Evolutionary conservation across 805 yeast species (phyloP).

Genomic region (Monosporozyma unispora): DNA sequence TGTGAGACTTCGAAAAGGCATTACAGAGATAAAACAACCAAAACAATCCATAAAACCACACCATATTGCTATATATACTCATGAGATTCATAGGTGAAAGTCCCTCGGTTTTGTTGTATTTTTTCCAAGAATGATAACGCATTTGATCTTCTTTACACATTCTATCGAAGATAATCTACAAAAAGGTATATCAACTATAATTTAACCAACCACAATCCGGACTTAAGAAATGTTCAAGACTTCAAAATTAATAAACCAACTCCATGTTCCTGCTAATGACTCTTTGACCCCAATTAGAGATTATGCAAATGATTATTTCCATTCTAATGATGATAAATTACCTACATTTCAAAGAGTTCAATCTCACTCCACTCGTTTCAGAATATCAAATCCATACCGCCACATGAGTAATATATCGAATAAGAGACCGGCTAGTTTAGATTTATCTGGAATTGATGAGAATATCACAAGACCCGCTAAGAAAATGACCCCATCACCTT

Average conservation of each 20-base stretch:
- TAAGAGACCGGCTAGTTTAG: conserved; percentile 22
- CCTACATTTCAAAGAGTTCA: conserved; percentile 9
- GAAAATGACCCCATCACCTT: conserved; percentile 33
- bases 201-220: background rate
- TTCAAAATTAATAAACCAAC: conserved; percentile 17
- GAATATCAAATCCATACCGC: conserved; percentile 3
- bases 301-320: conserved; percentile 24
- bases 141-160: background rate
- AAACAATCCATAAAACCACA: background rate
- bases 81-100: background rate
- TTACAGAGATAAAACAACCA: background rate
- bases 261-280: conserved; percentile 17
- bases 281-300: conserved; percentile 29
- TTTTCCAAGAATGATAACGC: background rate
- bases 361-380: background rate
- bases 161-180: background rate
- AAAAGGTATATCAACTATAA: background rate
- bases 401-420: conserved; percentile 1
- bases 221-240: conserved; percentile 22
- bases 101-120: background rate
- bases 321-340: conserved; percentile 18
- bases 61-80: background rate
- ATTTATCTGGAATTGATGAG: conserved; percentile 10
- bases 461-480: conserved; percentile 11
- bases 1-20: background rate